Base-by-base conservation (phyloP, 305 asterid species). In the Caryopteris hybrid region DNA sequence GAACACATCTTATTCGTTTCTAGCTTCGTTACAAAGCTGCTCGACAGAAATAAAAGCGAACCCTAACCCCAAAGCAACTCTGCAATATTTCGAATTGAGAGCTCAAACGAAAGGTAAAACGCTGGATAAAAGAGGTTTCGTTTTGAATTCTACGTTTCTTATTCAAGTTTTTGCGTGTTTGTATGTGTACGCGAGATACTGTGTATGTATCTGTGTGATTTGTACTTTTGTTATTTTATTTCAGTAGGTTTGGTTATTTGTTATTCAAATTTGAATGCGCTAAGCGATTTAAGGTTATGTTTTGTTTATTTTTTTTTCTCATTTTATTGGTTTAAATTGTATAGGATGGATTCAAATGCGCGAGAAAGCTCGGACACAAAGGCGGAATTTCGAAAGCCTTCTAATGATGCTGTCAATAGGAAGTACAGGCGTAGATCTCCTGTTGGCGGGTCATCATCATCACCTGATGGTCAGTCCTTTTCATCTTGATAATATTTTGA, bases 391-490 rank as follows among this genome's bases (percentile, higher is more conserved):
- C 85, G 92, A 72, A 93, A 87, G 95, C 96, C 91, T 13, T 57
- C 73, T 9, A 86, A 69, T 71, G 99, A 91, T 74, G 80, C 91
- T 3, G 82, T 69, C 74, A 77, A 72, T 60, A 72, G 96, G 82
- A 89, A 84, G 80, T 88, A 93, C 82, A 74, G 96, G 82, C 97
- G 95, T 36, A 86, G 95, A 58, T 87, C 97, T 80, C 89, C 97
- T 18, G 64, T 55, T 12, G 86, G 76, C 29, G 85, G 90, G 56
- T 86, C 93, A 57, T 77, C 96, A 12, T 80, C 95, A 27, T 80
- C 95, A 2, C 69, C 90, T 16, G 96, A 81, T 52, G 96, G 99
- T 93, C 59, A 70, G 85, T 82, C 25, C 64, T 48, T n/a, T n/a
- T n/a, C n/a, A n/a, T n/a, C n/a, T 27, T 53, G 33, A n/a, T 27